These are phyloP conservation scores for Posidonia australis DNA, from an alignment of 106 monocot genomes.

Conservation along the genomic window DNA sequence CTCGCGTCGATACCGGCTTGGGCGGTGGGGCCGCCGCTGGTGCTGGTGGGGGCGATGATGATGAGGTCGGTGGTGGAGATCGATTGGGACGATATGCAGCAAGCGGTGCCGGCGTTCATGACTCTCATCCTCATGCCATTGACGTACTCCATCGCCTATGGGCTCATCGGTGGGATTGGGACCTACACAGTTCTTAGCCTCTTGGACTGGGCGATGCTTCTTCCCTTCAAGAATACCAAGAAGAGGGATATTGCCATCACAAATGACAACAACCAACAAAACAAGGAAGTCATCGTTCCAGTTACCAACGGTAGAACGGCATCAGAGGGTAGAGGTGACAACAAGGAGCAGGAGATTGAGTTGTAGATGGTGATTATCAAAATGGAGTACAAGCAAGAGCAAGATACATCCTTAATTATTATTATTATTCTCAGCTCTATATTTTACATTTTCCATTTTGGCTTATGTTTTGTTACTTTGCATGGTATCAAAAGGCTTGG, in stretches of 20 bases:
- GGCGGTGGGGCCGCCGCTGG: conserved; percentile 60
- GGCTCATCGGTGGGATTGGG: conserved; percentile 52
- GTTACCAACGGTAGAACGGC: too few species aligned
- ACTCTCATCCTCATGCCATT: conserved; percentile 52
- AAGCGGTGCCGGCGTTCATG: conserved; percentile 57
- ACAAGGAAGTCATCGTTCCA: too few species aligned
- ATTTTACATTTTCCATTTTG: too few species aligned
- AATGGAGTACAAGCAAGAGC: too few species aligned
- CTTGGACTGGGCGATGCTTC: conserved; percentile 24
- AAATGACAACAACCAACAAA: too few species aligned
- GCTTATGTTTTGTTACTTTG: too few species aligned
- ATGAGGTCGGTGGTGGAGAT: conserved; percentile 51
- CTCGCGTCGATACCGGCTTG: conserved; percentile 60
- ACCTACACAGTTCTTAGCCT: conserved; percentile 34
- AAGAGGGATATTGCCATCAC: neutral
- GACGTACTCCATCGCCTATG: conserved; percentile 66
- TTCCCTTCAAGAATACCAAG: neutral
- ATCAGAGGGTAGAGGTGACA: too few species aligned
- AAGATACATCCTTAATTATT: too few species aligned
- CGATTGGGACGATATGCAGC: conserved; percentile 50
- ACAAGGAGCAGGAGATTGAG: too few species aligned
- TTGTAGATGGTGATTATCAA: too few species aligned
- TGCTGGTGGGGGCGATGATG: conserved; percentile 61
- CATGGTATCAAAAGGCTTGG: too few species aligned
- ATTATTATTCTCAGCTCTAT: too few species aligned